Evolutionary conservation across 1,284 basidiomycete species (phyloP).

Genomic region (Irpex lacteus): DNA sequence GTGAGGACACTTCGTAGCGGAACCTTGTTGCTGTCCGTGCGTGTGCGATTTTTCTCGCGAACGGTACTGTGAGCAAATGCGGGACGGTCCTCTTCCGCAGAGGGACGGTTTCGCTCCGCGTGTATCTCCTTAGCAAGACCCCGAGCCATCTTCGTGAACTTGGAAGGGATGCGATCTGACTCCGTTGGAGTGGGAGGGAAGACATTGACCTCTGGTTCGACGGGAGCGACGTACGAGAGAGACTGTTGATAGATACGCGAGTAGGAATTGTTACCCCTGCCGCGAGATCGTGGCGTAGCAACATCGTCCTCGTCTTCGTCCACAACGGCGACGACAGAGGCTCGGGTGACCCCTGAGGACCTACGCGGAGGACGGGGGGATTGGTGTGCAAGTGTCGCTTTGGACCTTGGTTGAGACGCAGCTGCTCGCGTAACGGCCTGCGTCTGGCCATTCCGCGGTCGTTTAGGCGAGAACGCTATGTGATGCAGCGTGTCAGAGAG

Average conservation of each 20-base stretch:
- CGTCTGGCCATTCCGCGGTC: conserved; percentile 52
- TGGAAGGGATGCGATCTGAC: conserved; percentile 33
- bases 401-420: conserved; percentile 12
- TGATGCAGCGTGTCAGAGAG: conserved; percentile 64
- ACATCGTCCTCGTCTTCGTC: conserved; percentile 17
- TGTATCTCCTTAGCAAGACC: conserved; percentile 55
- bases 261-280: conserved; percentile 15
- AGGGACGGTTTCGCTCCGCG: conserved; percentile 30
- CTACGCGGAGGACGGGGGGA: conserved; percentile 9
- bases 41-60: conserved; percentile 10
- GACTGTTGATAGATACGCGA: conserved; percentile 21
- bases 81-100: not conserved
- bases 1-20: conserved; percentile 19
- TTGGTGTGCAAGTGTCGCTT: not conserved
- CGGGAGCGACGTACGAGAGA: conserved; percentile 27
- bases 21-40: conserved; percentile 16
- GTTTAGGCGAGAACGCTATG: conserved; percentile 67
- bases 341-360: conserved; percentile 9
- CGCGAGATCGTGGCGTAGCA: conserved; percentile 11
- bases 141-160: conserved; percentile 56
- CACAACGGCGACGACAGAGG: conserved; percentile 3
- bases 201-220: conserved; percentile 47
- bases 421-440: conserved; percentile 20
- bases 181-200: conserved; percentile 58
- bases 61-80: conserved; percentile 22